Evolutionary conservation across 352 stramenopile genomes (phyloP), one percentile per base, ranked within the genome.

Genomic region (Phytophthora ramorum): DNA sequence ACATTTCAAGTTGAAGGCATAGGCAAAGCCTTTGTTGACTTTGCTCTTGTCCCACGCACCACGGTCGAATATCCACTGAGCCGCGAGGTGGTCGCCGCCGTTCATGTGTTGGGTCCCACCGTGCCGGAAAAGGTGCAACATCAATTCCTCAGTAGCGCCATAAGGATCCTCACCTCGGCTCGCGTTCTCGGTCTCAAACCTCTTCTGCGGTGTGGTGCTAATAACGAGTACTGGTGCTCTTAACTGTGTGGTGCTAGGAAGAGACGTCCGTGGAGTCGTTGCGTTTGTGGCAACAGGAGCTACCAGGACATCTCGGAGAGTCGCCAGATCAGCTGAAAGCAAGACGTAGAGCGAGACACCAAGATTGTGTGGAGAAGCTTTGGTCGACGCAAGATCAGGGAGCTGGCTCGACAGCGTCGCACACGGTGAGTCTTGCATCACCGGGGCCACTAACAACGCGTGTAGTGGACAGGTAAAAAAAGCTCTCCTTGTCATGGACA

Each of bases 11-110:
- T 70, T 75, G 45, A 45, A 65, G 3, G 72, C 61, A 49, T 75
- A 77, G 0, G 47, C 49, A 26, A 80, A 75, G 0, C 20, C 62
- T 17, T 83, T 78, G 46, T 71, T 80, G 0, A 53, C 73, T 0
- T 50, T 61, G 3, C 19, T 68, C 62, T 78, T 63, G 44, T 79
- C 75, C 69, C 69, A 77, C 0, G 61, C 10, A 58, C 66, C 32
- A 10, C 32, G 32, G 32, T 37, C 32, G 24, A 28, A 28, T 2
- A 28, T 28, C 52, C 66, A 79, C 14, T 73, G 66, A 4, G 59
- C 40, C 14, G 55, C 52, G 0, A 73, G 40, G 0, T 47, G 46
- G 3, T 62, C 26, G 14, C 53, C n/a, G 7, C 57, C 62, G 45
- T 81, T 75, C 0, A 61, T 55, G 26, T 79, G 59, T 44, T 79